Percentiles rank a stretch among this genome's conserved stretches.
Evolutionary conservation across 2,329 filamentous ascomycete genomes (phyloP).

Genomic region (Beauveria pseudobassiana): DNA sequence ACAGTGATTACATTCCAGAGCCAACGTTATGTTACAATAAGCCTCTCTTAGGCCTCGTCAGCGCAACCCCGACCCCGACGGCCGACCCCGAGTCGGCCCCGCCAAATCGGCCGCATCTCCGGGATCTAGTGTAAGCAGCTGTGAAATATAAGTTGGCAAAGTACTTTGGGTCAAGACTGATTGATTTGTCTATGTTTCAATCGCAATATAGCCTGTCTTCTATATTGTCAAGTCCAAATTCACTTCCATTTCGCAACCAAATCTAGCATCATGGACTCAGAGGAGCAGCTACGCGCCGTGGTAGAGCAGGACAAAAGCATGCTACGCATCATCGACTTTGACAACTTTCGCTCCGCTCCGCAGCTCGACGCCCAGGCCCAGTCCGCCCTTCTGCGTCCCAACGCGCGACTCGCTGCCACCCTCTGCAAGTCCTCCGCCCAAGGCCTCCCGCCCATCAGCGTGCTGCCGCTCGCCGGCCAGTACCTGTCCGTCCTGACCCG

Average conservation of each 20-base stretch:
- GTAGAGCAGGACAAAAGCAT: background rate
- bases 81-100: background rate
- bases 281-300: background rate
- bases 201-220: background rate
- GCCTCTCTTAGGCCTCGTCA: background rate
- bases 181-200: background rate
- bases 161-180: background rate
- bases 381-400: background rate
- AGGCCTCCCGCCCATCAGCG: conserved; percentile 30
- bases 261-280: background rate
- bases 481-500: conserved; percentile 32
- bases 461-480: conserved; percentile 28
- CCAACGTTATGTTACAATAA: background rate
- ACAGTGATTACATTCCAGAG: too few relatives aligned
- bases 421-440: conserved; percentile 23
- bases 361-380: conserved; percentile 16
- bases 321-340: background rate
- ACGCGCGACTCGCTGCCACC: conserved; percentile 15
- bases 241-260: background rate
- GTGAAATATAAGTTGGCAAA: background rate
- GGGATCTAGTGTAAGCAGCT: background rate
- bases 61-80: background rate
- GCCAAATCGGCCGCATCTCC: background rate
- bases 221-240: background rate
- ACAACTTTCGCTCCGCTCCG: conserved; percentile 9